Percentiles rank a stretch among this genome's conserved stretches.
Evolutionary conservation across 257 asterid genomes (phyloP).

Genomic region (Solanum peruvianum): DNA sequence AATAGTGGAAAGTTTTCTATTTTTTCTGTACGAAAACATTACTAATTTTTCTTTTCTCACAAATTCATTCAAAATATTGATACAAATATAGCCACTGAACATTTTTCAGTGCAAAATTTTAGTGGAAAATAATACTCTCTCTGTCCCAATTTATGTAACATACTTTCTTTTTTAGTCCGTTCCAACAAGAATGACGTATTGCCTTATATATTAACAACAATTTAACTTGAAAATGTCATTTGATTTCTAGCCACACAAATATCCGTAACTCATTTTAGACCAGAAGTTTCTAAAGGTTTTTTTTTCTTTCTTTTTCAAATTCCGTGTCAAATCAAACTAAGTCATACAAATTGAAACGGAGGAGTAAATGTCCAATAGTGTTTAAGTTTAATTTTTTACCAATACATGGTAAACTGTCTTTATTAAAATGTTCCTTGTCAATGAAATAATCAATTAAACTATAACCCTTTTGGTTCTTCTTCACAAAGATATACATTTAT

Average conservation of each 20-base stretch:
- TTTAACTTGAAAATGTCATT: neutral
- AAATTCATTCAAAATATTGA: neutral
- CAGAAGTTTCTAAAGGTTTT: neutral
- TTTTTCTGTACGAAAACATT: neutral
- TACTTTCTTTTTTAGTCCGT: too few relatives aligned
- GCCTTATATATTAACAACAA: neutral
- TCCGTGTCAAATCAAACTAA: too few relatives aligned
- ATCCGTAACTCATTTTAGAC: too few relatives aligned
- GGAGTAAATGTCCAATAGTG: too few relatives aligned
- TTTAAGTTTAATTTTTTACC: neutral
- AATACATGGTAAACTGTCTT: neutral
- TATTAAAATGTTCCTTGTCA: neutral
- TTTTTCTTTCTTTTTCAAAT: too few relatives aligned
- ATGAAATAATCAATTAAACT: neutral
- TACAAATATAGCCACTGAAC: neutral
- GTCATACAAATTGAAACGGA: neutral
- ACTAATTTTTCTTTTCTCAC: neutral
- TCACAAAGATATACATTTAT: slow-evolving; percentile 16
- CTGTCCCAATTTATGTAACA: neutral
- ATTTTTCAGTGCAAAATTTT: neutral
- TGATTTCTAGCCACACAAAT: neutral
- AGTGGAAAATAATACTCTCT: neutral
- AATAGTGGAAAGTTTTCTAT: neutral
- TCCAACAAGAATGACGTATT: neutral
- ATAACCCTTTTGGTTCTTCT: slow-evolving; percentile 12